Base-by-base conservation (phyloP, 495 filamentous ascomycete species). In the Trichoderma parareesei region DNA sequence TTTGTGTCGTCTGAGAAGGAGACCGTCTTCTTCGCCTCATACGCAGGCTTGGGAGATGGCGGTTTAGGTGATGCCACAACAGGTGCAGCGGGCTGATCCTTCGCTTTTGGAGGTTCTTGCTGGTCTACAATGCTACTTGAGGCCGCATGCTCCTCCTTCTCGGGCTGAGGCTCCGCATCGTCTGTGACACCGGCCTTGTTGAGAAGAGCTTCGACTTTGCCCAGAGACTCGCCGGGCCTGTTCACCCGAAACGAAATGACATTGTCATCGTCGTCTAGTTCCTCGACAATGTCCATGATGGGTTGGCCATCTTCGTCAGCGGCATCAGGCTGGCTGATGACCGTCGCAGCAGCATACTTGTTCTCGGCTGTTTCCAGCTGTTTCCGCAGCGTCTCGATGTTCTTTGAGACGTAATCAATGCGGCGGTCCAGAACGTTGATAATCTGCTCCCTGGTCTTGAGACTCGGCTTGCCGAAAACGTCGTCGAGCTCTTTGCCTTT, bases 221-320 rank as follows among this genome's bases (percentile, higher is more conserved):
- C 74, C 55, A 86, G 81, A 8, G 79, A 75, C 55, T 88, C 82
- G 20, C 84, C 85, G 0, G 90, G 85, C 1, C 72, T 82, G 11
- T 85, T 84, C 8, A 85, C 77, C 38, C 78, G 80, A 63, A 77
- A 86, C 0, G 83, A 87, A 40, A 97, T 77, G 11, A 98, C 82
- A 70, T 96, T 93, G 18, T 85, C 94, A 18, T 96, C 87, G 20
- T 97, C 93, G 72, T 98, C 94, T 57, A 98, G 78, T 76, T 96
- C 88, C 74, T 98, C 93, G 49, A 87, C 75, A 66, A 98, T 97
- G 63, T 97, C 93, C 27, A 85, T 90, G 62, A 96, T 81, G 3
- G 91, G 88, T 57, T 92, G 61, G 72, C 65, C 87, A 78, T 88
- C 87, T 64, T 89, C 88, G 44, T 82, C 83, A 27, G 74, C 79